Evolutionary conservation across 2,329 filamentous ascomycete genomes (phyloP).

Genomic region (Ophiocordyceps camponoti-leonardi): DNA sequence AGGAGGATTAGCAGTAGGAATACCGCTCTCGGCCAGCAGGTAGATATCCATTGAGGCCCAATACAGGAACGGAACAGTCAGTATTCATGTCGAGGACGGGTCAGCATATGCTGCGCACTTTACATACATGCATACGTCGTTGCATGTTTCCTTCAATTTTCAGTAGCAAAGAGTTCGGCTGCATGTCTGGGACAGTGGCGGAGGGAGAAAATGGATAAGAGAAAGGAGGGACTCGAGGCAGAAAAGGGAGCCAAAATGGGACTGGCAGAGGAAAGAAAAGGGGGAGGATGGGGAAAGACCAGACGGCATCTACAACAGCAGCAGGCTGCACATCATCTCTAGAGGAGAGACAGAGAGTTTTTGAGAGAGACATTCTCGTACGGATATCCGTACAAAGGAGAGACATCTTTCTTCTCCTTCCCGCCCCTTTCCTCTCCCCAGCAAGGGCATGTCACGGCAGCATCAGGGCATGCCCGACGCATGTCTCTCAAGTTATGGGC

Average conservation of each 20-base stretch:
- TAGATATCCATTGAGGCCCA: neutral
- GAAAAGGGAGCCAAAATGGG: no score
- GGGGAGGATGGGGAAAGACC: constrained; percentile 2
- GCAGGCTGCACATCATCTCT: constrained; percentile 12
- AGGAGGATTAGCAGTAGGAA: neutral
- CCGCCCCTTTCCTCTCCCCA: no score
- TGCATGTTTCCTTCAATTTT: neutral
- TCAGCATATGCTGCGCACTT: neutral
- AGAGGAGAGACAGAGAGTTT: constrained; percentile 4
- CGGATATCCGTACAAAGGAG: neutral
- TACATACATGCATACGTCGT: neutral
- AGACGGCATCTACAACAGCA: constrained; percentile 6
- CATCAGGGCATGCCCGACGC: constrained; percentile 1
- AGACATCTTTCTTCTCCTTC: neutral
- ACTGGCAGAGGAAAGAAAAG: constrained; percentile 3
- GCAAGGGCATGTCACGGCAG: neutral
- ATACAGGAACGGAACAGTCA: neutral
- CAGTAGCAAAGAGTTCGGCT: neutral
- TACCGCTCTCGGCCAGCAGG: neutral
- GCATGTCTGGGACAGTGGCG: constrained; percentile 4
- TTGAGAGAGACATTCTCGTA: no score
- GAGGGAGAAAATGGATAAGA: no score
- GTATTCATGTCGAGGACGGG: neutral
- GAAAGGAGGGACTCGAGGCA: neutral
- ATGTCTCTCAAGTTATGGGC: constrained; percentile 3